These are phyloP conservation scores for Atkinsonella texensis DNA, from an alignment of 2,329 filamentous ascomycete genomes.

Conservation along the genomic window DNA sequence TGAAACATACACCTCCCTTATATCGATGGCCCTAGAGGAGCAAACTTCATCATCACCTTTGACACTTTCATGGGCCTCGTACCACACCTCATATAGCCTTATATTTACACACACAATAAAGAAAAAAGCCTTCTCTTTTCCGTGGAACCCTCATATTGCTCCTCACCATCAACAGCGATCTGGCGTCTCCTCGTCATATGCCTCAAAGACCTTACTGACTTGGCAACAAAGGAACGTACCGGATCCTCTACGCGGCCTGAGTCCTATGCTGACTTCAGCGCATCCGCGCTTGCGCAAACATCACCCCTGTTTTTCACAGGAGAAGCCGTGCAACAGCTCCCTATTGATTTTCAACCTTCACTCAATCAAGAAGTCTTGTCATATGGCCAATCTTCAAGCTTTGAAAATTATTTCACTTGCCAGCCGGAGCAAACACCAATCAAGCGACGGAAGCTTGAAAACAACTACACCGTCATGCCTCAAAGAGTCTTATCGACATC, in stretches of 20 bases:
- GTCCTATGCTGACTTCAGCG: conserved; percentile 14
- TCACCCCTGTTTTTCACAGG: conserved; percentile 11
- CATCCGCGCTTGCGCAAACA: conserved; percentile 10
- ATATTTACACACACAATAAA: neutral
- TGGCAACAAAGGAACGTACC: conserved; percentile 19
- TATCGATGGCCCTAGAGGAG: neutral
- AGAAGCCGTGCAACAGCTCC: conserved; percentile 2
- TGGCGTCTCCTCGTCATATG: neutral
- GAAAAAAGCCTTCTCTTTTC: neutral
- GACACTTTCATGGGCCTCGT: conserved; percentile 8
- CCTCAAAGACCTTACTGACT: conserved; percentile 22
- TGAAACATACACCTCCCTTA: neutral
- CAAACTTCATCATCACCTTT: conserved; percentile 9
- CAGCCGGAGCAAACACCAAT: conserved; percentile 13
- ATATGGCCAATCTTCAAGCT: conserved; percentile 20
- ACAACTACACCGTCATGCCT: conserved; percentile 20
- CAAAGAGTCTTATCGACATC: conserved; percentile 9
- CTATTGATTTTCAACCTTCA: conserved; percentile 13
- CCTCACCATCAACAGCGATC: neutral
- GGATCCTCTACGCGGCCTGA: conserved; percentile 18
- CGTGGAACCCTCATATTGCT: neutral
- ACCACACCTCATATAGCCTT: neutral
- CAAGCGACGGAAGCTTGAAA: conserved; percentile 21
- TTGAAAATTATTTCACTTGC: conserved; percentile 18
- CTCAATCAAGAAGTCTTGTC: conserved; percentile 17